These are phyloP conservation scores for Eucommia ulmoides DNA, from an alignment of 257 asterid genomes.

Conservation along the genomic window DNA sequence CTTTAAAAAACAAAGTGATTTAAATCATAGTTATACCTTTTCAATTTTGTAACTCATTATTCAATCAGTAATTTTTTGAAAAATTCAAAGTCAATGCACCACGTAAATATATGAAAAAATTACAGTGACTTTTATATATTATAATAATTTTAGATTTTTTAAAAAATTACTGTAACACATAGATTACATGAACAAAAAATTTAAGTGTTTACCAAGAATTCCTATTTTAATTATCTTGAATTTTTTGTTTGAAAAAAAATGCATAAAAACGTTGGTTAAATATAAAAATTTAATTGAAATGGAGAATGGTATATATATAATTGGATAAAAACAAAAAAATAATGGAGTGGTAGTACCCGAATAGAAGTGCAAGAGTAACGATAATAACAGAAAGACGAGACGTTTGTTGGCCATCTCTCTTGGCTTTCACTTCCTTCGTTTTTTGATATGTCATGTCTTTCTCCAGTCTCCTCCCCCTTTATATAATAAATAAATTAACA, in stretches of 20 bases:
- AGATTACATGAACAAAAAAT: background rate
- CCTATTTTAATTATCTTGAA: background rate
- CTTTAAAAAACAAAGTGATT: too few species aligned
- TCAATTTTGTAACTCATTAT: too few species aligned
- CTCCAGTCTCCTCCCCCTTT: background rate
- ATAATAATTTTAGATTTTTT: too few species aligned
- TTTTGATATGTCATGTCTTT: background rate
- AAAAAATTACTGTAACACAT: too few species aligned
- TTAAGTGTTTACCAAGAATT: background rate
- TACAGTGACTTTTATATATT: too few species aligned
- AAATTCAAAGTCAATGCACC: too few species aligned
- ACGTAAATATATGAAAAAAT: too few species aligned
- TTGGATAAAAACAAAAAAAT: background rate
- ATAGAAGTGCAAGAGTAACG: slow-evolving; percentile 31
- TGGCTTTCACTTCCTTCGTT: too few species aligned
- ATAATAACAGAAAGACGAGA: slow-evolving; percentile 27
- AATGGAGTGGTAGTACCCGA: slow-evolving; percentile 22
- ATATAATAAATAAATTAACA: background rate
- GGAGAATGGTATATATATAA: background rate
- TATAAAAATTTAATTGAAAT: background rate
- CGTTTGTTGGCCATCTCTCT: slow-evolving; percentile 24
- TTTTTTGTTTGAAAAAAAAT: background rate
- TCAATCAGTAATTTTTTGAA: background rate
- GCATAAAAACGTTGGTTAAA: background rate
- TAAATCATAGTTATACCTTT: too few species aligned